phyloP scores from a whole-genome alignment of 2,329 filamentous ascomycete species.

The Cladobotryum protrusum region DNA sequence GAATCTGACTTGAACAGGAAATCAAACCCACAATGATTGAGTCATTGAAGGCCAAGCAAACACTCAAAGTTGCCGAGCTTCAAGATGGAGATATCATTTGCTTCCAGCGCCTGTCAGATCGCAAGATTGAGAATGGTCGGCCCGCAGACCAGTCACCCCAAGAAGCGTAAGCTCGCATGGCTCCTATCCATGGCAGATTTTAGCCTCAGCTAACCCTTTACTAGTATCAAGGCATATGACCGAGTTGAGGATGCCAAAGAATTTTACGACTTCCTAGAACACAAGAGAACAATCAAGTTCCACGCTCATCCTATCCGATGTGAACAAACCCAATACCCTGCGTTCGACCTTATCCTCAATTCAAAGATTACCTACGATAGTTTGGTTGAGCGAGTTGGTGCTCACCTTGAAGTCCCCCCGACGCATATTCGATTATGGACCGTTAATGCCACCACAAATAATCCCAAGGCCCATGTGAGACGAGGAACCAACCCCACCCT shows the following conservation, averaged over 20 bases:
- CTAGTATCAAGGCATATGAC: constrained; percentile 33
- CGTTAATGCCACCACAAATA: constrained; percentile 68
- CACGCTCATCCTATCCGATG: constrained; percentile 56
- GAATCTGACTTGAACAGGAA: constrained; percentile 46
- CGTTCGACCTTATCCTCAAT: constrained; percentile 73
- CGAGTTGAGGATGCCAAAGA: constrained; percentile 66
- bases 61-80: constrained; percentile 83
- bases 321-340: constrained; percentile 52
- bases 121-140: constrained; percentile 31
- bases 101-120: constrained; percentile 65
- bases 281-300: constrained; percentile 75
- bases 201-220: neutral
- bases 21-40: constrained; percentile 99
- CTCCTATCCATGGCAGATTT: neutral
- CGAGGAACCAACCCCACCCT: constrained; percentile 65
- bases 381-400: constrained; percentile 74
- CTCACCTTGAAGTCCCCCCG: constrained; percentile 67
- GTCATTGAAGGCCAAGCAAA: constrained; percentile 82
- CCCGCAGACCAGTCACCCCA: constrained; percentile 23
- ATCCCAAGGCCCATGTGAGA: constrained; percentile 72
- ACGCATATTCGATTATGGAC: constrained; percentile 92
- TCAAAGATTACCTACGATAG: constrained; percentile 87
- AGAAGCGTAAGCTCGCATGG: constrained; percentile 24
- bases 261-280: constrained; percentile 90
- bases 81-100: constrained; percentile 97